Evolutionary conservation across 2,329 filamentous ascomycete species (phyloP).

Genomic region (Fonsecaea erecta): DNA sequence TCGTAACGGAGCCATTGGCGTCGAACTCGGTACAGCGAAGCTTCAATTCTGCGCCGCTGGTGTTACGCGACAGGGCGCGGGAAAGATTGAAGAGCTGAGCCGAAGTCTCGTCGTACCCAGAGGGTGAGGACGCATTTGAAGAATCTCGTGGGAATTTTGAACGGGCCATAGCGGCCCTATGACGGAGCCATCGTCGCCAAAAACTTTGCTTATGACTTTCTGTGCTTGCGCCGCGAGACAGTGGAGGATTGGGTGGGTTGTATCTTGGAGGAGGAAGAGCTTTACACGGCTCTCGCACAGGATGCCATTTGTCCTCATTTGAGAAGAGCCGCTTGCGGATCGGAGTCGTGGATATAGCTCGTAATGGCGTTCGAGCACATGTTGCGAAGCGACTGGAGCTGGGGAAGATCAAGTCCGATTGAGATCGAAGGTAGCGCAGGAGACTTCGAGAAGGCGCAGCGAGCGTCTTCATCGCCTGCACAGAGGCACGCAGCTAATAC

Average conservation of each 20-base stretch:
- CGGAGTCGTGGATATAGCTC: constrained; percentile 25
- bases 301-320: constrained; percentile 31
- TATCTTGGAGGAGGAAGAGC: constrained; percentile 32
- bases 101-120: constrained; percentile 50
- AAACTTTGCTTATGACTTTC: constrained; percentile 31
- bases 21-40: constrained; percentile 95
- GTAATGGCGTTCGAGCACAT: constrained; percentile 27
- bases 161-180: constrained; percentile 21
- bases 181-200: constrained; percentile 30
- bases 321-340: constrained; percentile 16
- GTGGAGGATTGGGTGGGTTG: constrained; percentile 25
- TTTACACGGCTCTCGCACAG: constrained; percentile 32
- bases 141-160: constrained; percentile 19
- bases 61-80: constrained; percentile 55
- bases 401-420: constrained; percentile 62
- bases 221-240: constrained; percentile 31
- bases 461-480: constrained; percentile 33
- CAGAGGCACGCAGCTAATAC: neutral
- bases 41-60: constrained; percentile 78
- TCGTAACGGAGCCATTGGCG: constrained; percentile 84
- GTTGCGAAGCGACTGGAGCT: constrained; percentile 4
- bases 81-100: constrained; percentile 70
- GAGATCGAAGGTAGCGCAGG: constrained; percentile 73
- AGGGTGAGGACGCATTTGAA: constrained; percentile 8
- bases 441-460: constrained; percentile 60